Conservation (phyloP, 2,329 filamentous ascomycete genomes). For the Aureobasidium sp. region DNA sequence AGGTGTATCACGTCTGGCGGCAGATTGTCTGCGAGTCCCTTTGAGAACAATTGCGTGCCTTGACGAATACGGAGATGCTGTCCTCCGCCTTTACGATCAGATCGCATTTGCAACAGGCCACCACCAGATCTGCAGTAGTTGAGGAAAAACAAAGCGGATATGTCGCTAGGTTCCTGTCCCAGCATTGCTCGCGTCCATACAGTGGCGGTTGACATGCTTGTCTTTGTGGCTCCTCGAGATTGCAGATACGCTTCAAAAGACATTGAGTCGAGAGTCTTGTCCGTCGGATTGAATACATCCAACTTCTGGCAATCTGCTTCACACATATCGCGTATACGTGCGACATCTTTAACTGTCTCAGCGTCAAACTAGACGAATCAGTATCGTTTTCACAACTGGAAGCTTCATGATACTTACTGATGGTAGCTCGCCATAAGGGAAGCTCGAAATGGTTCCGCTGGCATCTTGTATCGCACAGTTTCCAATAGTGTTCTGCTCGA, state of each 20-base stretch:
- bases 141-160: conserved; percentile 49
- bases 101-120: conserved; percentile 47
- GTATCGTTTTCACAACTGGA: neutral
- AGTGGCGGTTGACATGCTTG: conserved; percentile 23
- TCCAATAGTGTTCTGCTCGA: conserved; percentile 45
- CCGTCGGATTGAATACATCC: neutral
- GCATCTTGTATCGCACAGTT: conserved; percentile 37
- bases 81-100: conserved; percentile 47
- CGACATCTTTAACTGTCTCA: neutral
- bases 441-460: conserved; percentile 29
- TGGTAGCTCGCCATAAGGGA: conserved; percentile 31
- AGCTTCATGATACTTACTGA: conserved; percentile 18
- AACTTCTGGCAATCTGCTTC: neutral
- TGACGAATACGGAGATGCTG: conserved; percentile 46
- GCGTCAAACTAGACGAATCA: neutral
- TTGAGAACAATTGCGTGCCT: conserved; percentile 41
- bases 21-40: conserved; percentile 33
- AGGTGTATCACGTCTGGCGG: conserved; percentile 26
- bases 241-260: conserved; percentile 1
- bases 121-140: conserved; percentile 49
- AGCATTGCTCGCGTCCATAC: conserved; percentile 47
- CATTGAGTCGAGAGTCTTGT: neutral
- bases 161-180: conserved; percentile 43
- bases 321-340: conserved; percentile 11
- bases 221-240: neutral